Percentiles rank a stretch among this genome's conserved stretches.
These are phyloP conservation scores for Globisporangium nodosum DNA, from an alignment of 352 stramenopile genomes.

Conservation along the genomic window DNA sequence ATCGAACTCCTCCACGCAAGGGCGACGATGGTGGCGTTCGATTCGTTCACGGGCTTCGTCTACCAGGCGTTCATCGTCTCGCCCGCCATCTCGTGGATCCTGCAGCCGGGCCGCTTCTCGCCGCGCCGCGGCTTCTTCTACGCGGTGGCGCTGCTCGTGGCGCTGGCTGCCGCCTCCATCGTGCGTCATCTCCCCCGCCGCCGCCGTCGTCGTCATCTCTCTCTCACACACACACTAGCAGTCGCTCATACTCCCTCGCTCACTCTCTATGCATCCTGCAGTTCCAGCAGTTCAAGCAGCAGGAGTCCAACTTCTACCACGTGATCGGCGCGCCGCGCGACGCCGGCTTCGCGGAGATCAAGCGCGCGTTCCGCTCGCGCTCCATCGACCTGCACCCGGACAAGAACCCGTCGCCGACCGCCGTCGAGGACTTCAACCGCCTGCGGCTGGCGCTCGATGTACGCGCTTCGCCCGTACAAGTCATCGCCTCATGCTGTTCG, in stretches of 20 bases:
- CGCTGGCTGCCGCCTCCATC: conserved; percentile 90
- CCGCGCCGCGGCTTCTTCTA: conserved; percentile 91
- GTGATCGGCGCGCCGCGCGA: conserved; percentile 88
- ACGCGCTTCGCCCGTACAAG: conserved; percentile 5
- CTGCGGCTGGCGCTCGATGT: conserved; percentile 95
- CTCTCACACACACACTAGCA: background rate
- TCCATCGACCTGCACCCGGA: conserved; percentile 95
- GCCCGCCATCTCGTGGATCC: conserved; percentile 94
- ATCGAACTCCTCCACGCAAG: background rate
- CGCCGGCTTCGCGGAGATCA: conserved; percentile 92
- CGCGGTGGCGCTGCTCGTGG: conserved; percentile 92
- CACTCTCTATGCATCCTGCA: conserved; percentile 4
- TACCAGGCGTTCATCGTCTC: conserved; percentile 77
- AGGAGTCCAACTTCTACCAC: conserved; percentile 93
- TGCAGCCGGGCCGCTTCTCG: conserved; percentile 91
- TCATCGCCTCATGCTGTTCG: background rate
- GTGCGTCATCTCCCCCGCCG: conserved; percentile 20
- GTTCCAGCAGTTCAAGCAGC: conserved; percentile 83
- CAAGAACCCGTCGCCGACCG: conserved; percentile 93
- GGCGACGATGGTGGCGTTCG: conserved; percentile 30
- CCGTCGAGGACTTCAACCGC: conserved; percentile 90
- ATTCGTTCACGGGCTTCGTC: conserved; percentile 61
- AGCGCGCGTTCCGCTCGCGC: conserved; percentile 94
- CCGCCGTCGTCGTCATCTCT: background rate
- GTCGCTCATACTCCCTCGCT: background rate